Base-by-base conservation (phyloP, 768 basidiomycete species). In the Pleurotus platypus region DNA sequence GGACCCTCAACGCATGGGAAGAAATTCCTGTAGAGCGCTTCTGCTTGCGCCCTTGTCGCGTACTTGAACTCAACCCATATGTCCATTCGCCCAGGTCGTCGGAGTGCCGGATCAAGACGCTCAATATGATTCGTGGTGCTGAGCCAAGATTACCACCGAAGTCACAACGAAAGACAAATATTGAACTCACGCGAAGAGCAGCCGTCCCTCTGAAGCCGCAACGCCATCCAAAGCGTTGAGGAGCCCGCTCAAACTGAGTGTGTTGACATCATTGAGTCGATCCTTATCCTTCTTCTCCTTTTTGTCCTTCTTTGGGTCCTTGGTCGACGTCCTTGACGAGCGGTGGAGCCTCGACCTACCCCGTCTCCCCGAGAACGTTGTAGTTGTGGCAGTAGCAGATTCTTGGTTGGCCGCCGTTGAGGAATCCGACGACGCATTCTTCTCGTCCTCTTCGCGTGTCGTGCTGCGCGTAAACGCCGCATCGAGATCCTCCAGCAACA, bases 111-210 rank as follows among this genome's bases (percentile, higher is more conserved):
- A 63, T 96, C 94, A 1, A 96, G 81, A 35, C 88, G 83, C 64
- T 94, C 91, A n/a, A 94, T 76, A 65, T 95, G 93, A 70, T 95
- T 95, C 9, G 91, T 93, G 15, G 91, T 93, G 0, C 90, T 92
- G 62, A 12, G 42, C 30, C 9, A 35, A 35, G 30, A 3, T 35
- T 35, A 35, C 9, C 30, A 35, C 4, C 30, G 7, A 30, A 11
- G 30, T 9, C 30, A 35, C 11, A 35, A 35, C 30, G 9, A 8
- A 35, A 54, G 42, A 53, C 53, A 39, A 43, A 39, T 18, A 45
- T 27, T 42, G 57, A 16, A 82, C 90, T 74, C 66, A 92, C 89
- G 92, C 94, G 62, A 95, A 94, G 35, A 96, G 77, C 18, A 96
- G 79, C 6, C 94, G 81, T 5, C 92, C 93, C 66, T 96, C 94